Evolutionary conservation across 2,329 filamentous ascomycete species (phyloP), one percentile per base, ranked within the genome.

Genomic region (Botrytis paeoniae): DNA sequence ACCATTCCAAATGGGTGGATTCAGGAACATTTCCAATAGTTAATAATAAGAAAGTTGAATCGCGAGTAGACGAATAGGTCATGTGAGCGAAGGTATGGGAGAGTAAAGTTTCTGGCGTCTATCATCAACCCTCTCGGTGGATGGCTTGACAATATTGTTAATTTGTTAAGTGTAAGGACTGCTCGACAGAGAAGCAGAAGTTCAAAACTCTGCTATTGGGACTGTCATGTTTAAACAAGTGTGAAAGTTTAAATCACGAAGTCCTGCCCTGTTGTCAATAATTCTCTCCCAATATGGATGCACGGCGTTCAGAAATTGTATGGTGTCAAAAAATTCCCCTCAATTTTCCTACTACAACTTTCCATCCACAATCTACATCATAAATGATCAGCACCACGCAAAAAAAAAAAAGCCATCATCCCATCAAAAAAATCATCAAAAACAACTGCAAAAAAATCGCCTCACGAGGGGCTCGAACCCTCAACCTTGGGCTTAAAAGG

Each of bases 401-500:
- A 25, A 16, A 54, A 35, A 48, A 29, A 54, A 3, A 4, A 16
- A 3, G 12, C 3, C 2, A 29, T 18, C n/a, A 3, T 3, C 18
- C 8, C 8, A 20, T 60, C 0, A 41, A 20, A 29, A 20, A 8
- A 1, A 39, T 8, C 8, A 10, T 7, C 32, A 25, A 25, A 14
- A 37, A 18, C 1, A n/a, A n/a, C 1, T 3, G 9, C 22, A 61
- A n/a, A 35, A 64, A 12, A 45, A 35, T 35, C 41, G 62, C 62
- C 62, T 35, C n/a, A 10, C 20, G 66, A 69, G 66, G 51, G 66
- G 48, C 35, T 69, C 35, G 66, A 69, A 69, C 66, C 37, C 66
- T 69, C 66, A 69, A 69, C 66, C 66, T 59, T 69, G 66, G 66
- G 66, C 66, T 69, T 43, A 43, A 43, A 43, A 43, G 48, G 66